Percentiles rank a stretch among this genome's conserved stretches.
Conservation (phyloP, 2,329 filamentous ascomycete species). For the Microsporum ferrugineum region DNA sequence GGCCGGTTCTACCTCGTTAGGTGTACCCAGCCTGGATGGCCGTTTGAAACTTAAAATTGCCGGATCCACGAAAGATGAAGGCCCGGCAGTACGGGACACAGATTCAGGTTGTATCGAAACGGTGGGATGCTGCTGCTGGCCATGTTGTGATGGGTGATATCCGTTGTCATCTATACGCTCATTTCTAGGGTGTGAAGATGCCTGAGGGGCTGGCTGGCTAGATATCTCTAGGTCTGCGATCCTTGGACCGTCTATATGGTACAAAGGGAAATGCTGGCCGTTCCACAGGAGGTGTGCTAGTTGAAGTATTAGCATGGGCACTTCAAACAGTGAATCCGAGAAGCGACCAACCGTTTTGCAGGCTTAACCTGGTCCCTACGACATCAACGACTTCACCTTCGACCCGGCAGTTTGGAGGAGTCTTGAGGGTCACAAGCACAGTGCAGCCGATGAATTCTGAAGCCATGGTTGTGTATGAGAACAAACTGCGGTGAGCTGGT, state of each 20-base stretch:
- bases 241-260: slow-evolving; percentile 45
- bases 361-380: slow-evolving; percentile 55
- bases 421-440: slow-evolving; percentile 60
- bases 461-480: slow-evolving; percentile 41
- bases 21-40: slow-evolving; percentile 23
- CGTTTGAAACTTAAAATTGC: slow-evolving; percentile 61
- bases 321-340: neutral
- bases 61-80: slow-evolving; percentile 57
- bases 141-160: slow-evolving; percentile 15
- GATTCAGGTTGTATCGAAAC: slow-evolving; percentile 3
- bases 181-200: slow-evolving; percentile 6
- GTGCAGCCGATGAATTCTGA: slow-evolving; percentile 63
- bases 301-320: slow-evolving; percentile 25
- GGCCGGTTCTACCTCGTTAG: neutral
- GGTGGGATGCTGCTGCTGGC: slow-evolving; percentile 1
- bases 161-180: neutral
- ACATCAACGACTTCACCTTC: slow-evolving; percentile 62
- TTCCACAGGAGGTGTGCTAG: slow-evolving; percentile 39
- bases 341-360: slow-evolving; percentile 55
- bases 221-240: slow-evolving; percentile 50
- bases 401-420: slow-evolving; percentile 52
- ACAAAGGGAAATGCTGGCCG: slow-evolving; percentile 42
- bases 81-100: slow-evolving; percentile 14
- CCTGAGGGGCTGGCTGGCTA: slow-evolving; percentile 14
- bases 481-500: neutral